A percentile compares a stretch with the other conserved stretches of the same genome.
These are phyloP conservation scores for Trypethelium eluteriae DNA, from an alignment of 495 filamentous ascomycete genomes.

Conservation along the genomic window DNA sequence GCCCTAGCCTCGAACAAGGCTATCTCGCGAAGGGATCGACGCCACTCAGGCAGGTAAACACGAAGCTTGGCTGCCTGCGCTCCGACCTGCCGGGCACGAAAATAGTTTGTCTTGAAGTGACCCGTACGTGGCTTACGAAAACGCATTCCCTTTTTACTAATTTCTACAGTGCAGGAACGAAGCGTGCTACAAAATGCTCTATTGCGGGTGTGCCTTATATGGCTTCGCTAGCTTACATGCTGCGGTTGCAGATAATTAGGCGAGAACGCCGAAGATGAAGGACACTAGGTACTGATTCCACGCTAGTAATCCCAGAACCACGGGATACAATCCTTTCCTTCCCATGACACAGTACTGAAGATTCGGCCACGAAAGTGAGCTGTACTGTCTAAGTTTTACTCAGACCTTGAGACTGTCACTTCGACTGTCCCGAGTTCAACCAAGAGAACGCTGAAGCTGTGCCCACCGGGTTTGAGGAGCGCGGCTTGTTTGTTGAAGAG, in stretches of 20 bases:
- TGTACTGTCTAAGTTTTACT: neutral
- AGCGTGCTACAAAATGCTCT: neutral
- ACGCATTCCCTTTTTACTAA: neutral
- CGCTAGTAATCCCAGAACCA: neutral
- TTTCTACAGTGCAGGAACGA: neutral
- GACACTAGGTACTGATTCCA: neutral
- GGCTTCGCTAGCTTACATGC: neutral
- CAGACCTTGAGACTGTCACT: conserved; percentile 2
- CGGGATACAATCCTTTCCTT: neutral
- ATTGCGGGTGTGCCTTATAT: neutral
- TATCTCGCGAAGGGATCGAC: neutral
- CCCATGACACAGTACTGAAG: neutral
- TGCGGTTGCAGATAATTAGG: neutral
- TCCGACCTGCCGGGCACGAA: too few relatives aligned
- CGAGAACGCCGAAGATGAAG: neutral
- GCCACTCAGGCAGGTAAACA: neutral
- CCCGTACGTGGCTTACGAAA: too few relatives aligned
- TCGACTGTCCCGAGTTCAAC: conserved; percentile 50
- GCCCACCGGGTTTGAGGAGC: conserved; percentile 70
- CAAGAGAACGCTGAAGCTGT: conserved; percentile 95
- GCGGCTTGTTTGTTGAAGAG: conserved; percentile 43
- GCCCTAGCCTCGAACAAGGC: neutral
- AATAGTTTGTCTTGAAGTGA: too few relatives aligned
- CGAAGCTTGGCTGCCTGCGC: too few relatives aligned
- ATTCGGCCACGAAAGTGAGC: neutral